Evolutionary conservation across 1,284 basidiomycete genomes (phyloP), one percentile per base, ranked within the genome.

Genomic region (Anthracocystis panici-leucophaei): DNA sequence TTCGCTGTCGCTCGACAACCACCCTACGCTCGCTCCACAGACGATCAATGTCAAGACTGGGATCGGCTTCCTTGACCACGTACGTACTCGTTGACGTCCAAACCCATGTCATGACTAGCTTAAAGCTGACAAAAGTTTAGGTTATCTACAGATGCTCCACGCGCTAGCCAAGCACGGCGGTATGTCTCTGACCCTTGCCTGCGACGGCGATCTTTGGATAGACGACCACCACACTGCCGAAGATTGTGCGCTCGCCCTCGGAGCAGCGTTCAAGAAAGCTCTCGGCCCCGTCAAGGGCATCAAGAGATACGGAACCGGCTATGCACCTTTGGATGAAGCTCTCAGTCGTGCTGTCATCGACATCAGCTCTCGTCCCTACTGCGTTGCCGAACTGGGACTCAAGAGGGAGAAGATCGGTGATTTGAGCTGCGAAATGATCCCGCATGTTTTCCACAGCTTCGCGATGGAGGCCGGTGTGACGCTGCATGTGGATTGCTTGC

Each of bases 181-280:
- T 12, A 82, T 85, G 81, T 95, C 93, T 0, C 88, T 99, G 60
- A 90, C 89, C 14, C 89, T 99, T 86, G 91, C 92, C 80, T 98
- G 95, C 86, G 91, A 93, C 81, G 97, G 97, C 54, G 97, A 99
- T 86, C 88, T 99, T 18, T 93, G 92, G 90, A 97, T 99, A 72
- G 97, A 99, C 87, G 97, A 99, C 87, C 97, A 99, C 86, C 97
- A 99, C 87, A 94, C 96, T 49, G 94, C 96, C 89, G 86, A 97
- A 89, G 95, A 97, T 87, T 92, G 91, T 84, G 94, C 95, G 12
- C 91, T 97, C 66, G 95, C 94, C 5, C 89, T 98, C 11, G 95
- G 95, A 14, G 91, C 91, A 25, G 96, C 94, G 18, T 99, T 99
- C 88, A 98, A 97, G 86, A 88, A 93, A 85, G 97, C 97, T 18